A percentile compares a stretch with the other conserved stretches of the same genome.
phyloP scores from a whole-genome alignment of 768 basidiomycete species.

The Lactarius vividus region DNA sequence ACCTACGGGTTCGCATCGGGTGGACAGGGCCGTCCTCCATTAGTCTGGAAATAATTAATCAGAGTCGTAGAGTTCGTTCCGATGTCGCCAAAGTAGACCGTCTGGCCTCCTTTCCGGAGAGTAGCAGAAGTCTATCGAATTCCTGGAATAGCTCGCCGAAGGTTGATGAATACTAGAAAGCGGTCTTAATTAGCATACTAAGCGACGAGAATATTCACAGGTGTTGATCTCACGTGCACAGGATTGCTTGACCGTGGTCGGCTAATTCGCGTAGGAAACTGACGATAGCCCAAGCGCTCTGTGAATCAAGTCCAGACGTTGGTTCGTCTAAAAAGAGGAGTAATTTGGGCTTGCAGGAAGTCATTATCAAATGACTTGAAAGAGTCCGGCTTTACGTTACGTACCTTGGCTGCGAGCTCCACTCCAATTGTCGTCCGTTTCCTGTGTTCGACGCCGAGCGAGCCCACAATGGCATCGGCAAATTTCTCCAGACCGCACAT shows the following conservation, averaged over 20 bases:
- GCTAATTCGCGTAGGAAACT: constrained; percentile 82
- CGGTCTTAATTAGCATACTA: not conserved
- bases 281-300: constrained; percentile 78
- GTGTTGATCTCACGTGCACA: constrained; percentile 53
- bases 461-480: constrained; percentile 78
- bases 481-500: constrained; percentile 81
- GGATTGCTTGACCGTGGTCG: constrained; percentile 81
- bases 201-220: not conserved
- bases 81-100: constrained; percentile 64
- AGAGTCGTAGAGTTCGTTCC: constrained; percentile 61
- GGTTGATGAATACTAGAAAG: constrained; percentile 67
- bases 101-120: constrained; percentile 81
- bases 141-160: constrained; percentile 82
- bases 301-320: constrained; percentile 56
- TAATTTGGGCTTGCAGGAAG: constrained; percentile 67
- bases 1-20: constrained; percentile 64
- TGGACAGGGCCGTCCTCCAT: constrained; percentile 61
- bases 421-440: constrained; percentile 92
- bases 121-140: constrained; percentile 69
- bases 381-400: not conserved
- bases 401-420: constrained; percentile 55
- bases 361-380: not conserved
- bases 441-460: constrained; percentile 63
- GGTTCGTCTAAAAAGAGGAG: constrained; percentile 64
- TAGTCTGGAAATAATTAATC: constrained; percentile 72